phyloP scores from a whole-genome alignment of 2,329 filamentous ascomycete genomes.

The Calycina marina region DNA sequence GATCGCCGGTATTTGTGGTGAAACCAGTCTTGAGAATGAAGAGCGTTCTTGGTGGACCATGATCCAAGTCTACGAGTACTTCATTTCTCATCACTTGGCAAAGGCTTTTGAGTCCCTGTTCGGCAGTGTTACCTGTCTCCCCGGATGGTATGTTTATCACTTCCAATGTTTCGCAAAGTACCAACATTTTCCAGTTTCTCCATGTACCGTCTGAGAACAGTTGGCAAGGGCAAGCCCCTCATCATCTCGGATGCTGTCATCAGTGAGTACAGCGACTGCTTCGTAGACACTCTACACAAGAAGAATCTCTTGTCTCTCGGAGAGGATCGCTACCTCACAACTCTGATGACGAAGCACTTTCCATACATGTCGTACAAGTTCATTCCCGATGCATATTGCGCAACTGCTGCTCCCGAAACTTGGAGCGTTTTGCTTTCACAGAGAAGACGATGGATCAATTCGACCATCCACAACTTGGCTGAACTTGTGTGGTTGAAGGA shows the following conservation, averaged over 20 bases:
- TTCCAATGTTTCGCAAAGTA: slow-evolving; percentile 2
- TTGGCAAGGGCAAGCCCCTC: slow-evolving; percentile 83
- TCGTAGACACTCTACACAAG: slow-evolving; percentile 88
- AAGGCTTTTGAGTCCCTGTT: slow-evolving; percentile 98
- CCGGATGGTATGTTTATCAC: slow-evolving; percentile 68
- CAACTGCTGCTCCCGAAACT: slow-evolving; percentile 83
- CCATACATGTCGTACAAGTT: slow-evolving; percentile 95
- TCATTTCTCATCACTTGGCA: slow-evolving; percentile 90
- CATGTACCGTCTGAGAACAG: slow-evolving; percentile 94
- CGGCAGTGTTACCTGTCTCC: slow-evolving; percentile 94
- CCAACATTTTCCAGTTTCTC: slow-evolving; percentile 60
- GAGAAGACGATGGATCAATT: slow-evolving; percentile 98
- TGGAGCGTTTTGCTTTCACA: slow-evolving; percentile 96
- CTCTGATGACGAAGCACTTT: slow-evolving; percentile 96
- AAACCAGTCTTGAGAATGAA: slow-evolving; percentile 92
- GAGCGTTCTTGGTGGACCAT: slow-evolving; percentile 97
- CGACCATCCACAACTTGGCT: slow-evolving; percentile 88
- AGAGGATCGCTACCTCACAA: slow-evolving; percentile 94
- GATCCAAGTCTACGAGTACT: slow-evolving; percentile 99
- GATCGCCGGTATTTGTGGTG: slow-evolving; percentile 94
- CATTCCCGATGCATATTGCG: slow-evolving; percentile 79
- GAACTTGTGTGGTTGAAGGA: slow-evolving; percentile 85
- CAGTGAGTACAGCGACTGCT: slow-evolving; percentile 72
- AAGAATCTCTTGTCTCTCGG: slow-evolving; percentile 86
- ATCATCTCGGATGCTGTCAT: slow-evolving; percentile 87